Evolutionary conservation across 177 flowering plant genomes (phyloP).

Genomic region (Vitis hybrid): DNA sequence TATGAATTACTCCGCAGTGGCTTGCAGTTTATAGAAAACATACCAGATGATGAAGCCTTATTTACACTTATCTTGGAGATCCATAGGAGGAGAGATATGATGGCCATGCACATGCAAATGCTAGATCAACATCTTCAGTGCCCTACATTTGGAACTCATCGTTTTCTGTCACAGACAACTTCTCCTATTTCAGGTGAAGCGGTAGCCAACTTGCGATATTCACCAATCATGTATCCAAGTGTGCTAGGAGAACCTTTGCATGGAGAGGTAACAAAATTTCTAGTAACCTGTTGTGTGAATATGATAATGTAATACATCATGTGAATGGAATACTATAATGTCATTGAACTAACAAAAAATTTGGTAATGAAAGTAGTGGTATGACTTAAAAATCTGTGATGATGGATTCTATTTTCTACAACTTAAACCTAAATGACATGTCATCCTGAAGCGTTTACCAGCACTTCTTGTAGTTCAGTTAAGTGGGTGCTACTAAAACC

Average conservation of each 20-base stretch:
- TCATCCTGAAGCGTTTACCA: too few relatives aligned
- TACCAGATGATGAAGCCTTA: conserved; percentile 95
- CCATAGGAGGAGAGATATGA: conserved; percentile 94
- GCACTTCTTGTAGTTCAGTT: too few relatives aligned
- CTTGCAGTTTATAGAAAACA: conserved; percentile 84
- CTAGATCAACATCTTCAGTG: conserved; percentile 96
- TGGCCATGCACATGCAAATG: conserved; percentile 99
- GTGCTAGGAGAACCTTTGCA: conserved; percentile 98
- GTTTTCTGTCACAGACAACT: conserved; percentile 62
- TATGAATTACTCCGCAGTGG: conserved; percentile 93
- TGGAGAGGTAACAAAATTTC: conserved; percentile 80
- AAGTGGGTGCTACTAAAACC: too few relatives aligned
- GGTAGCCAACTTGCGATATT: conserved; percentile 58
- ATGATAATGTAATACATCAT: not conserved
- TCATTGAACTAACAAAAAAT: not conserved
- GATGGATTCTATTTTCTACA: too few relatives aligned
- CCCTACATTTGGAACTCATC: conserved; percentile 90
- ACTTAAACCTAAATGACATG: too few relatives aligned
- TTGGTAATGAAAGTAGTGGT: not conserved
- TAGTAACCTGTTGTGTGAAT: not conserved
- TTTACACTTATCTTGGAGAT: conserved; percentile 90
- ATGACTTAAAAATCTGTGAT: not conserved
- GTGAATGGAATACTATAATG: not conserved
- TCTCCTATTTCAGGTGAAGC: conserved; percentile 67
- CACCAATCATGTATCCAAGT: conserved; percentile 98